Base-by-base conservation (phyloP, 257 asterid genomes). In the Solanum dulcamara region DNA sequence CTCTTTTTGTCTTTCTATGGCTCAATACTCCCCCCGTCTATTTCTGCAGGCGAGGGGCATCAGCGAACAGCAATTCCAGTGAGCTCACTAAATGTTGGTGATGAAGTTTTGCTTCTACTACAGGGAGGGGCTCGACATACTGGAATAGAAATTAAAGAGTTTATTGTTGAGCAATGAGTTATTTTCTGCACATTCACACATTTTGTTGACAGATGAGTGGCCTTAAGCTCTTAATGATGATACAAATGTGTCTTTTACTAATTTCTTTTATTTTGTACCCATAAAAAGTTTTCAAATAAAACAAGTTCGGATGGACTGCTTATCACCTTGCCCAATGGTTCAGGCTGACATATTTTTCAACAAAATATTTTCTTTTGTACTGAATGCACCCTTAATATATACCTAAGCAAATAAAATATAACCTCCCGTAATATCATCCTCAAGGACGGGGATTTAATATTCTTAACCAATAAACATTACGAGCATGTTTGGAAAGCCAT, bases 91-190 rank as follows among this genome's bases (percentile, higher is more conserved):
- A 90, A 93, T 88, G 81, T 89, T 85, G 97, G 98, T 8, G 94
- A 94, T n/a, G 94, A 91, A 66, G 81, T 95, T 74, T 83, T 93
- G 92, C 74, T 94, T 81, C 89, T 96, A 83, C 83, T 90, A 20
- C 97, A 93, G 28, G 98, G 98, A 59, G 98, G 95, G 3, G 97
- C 97, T 81, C 93, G 97, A 20, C 99, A 96, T 87, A 92, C 99
- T 15, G 99, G 97, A 83, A 93, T 95, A 62, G 92, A 94, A 83
- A 92, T 94, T 68, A 84, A 94, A 84, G 98, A 95, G 89, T 95
- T 95, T 89, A 93, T 95, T 81, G 91, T 95, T 44, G 98, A 95
- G 91, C 94, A 94, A 84, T 95, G 90, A 92, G 28, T 77, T 28
- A 26, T 13, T 77, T 17, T 28, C 42, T 0, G 28, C n/a, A 32